Base-by-base conservation (phyloP, 306 rosid genomes). In the Trifolium pratense region DNA sequence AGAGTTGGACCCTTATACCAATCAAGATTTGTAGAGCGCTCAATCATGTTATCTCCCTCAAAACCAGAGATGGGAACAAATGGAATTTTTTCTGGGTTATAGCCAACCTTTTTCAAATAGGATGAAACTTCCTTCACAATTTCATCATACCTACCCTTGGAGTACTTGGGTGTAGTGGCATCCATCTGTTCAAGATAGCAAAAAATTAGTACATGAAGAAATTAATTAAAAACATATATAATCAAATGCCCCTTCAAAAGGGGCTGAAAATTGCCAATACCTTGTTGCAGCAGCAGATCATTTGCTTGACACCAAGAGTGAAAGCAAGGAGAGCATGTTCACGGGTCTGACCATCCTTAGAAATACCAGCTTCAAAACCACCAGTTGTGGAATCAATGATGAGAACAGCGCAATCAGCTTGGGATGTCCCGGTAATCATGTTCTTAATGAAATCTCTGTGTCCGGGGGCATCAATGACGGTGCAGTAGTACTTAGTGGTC, bases 21-120 rank as follows among this genome's bases (percentile, higher is more conserved):
- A 23, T 51, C 58, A 51, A 51, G 58, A 51, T 51, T 51, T 17
- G 58, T 51, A 17, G 25, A 51, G 58, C 25, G 58, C 58, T 51
- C 58, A 51, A 51, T 51, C 58, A 51, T 17, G 58, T 51, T 51
- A 17, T 51, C 58, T 51, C 58, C 58, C 20, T 51, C 58, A 51
- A 51, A 51, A 51, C 58, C 58, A 51, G 58, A 51, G 25, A 51
- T 51, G 26, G 56, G 56, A 16, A 49, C 56, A 49, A 49, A 49
- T 7, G 56, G 56, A 17, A 49, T 49, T 49, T 49, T 49, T 16
- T 49, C 56, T 7, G 56, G 56, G 56, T 49, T 49, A 7, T 49
- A 49, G 11, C 56, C 56, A 7, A 49, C 56, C 56, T 49, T 49
- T 23, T 49, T 49, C 56, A 49, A n/a, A 3, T 49, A 49, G 56